Conservation (phyloP, 306 rosid species). For the Astragalus membranaceus region DNA sequence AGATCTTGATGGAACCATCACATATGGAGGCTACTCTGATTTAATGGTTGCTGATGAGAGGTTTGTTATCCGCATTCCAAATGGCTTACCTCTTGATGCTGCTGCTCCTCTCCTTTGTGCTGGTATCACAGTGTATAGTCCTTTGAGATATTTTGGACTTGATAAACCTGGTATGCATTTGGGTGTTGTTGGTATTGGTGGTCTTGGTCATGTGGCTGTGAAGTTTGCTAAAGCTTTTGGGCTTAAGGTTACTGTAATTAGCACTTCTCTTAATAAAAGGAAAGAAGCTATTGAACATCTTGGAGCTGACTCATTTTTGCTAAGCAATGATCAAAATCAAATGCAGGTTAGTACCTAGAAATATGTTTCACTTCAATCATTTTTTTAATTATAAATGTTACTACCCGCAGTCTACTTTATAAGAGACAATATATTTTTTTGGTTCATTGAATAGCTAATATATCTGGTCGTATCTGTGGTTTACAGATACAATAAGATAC, state of each 20-base stretch:
- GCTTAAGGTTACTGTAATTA: constrained; percentile 39
- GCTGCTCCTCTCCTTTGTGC: constrained; percentile 59
- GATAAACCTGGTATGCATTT: constrained; percentile 38
- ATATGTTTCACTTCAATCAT: no score
- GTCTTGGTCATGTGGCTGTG: constrained; percentile 48
- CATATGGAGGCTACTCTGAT: constrained; percentile 50
- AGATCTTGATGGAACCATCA: constrained; percentile 35
- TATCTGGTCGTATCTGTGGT: no score
- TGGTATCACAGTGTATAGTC: constrained; percentile 55
- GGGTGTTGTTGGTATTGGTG: constrained; percentile 60
- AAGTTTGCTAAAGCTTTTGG: constrained; percentile 60
- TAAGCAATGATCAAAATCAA: constrained; percentile 32
- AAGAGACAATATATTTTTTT: neutral
- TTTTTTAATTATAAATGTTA: no score
- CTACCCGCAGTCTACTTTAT: no score
- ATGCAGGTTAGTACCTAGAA: constrained; percentile 12
- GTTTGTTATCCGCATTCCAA: constrained; percentile 35
- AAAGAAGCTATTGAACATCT: constrained; percentile 36
- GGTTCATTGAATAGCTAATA: no score
- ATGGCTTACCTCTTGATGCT: constrained; percentile 34
- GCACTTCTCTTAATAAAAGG: constrained; percentile 45
- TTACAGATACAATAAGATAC: no score
- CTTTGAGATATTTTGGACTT: constrained; percentile 29
- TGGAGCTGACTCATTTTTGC: constrained; percentile 40
- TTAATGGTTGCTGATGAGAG: constrained; percentile 38